Evolutionary conservation across 1,284 basidiomycete genomes (phyloP).

Genomic region (Puccinia horiana): DNA sequence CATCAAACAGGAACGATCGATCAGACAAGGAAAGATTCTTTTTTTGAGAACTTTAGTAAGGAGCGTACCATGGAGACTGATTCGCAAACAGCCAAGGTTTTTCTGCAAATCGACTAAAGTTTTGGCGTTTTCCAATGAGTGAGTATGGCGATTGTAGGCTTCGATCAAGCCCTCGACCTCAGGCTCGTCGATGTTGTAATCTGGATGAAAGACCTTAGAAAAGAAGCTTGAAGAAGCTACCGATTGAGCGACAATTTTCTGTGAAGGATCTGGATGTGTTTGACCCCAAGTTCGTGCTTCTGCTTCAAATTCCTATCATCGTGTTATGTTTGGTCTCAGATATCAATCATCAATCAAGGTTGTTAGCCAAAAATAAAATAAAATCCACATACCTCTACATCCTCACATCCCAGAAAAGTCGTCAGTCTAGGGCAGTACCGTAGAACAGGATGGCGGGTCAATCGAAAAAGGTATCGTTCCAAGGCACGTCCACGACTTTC

Average conservation of each 20-base stretch:
- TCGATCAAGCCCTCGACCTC: constrained; percentile 3
- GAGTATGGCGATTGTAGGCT: constrained; percentile 19
- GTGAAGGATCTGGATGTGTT: not conserved
- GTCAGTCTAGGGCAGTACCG: constrained; percentile 32
- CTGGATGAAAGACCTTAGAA: constrained; percentile 45
- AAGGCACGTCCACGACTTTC: constrained; percentile 22
- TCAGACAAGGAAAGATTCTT: not conserved
- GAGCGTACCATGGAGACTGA: constrained; percentile 32
- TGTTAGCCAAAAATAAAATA: not conserved
- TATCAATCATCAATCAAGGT: not conserved
- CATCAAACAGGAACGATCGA: too few species aligned
- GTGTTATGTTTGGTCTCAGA: not conserved
- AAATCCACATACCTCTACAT: constrained; percentile 16
- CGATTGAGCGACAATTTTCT: not conserved
- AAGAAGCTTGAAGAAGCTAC: constrained; percentile 24
- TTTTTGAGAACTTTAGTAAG: not conserved
- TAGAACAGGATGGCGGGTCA: constrained; percentile 36
- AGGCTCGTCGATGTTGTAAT: constrained; percentile 42
- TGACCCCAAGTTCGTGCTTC: constrained; percentile 19
- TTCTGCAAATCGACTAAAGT: constrained; percentile 21
- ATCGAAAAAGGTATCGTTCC: constrained; percentile 31
- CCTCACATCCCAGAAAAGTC: constrained; percentile 44
- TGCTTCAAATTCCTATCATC: constrained; percentile 31
- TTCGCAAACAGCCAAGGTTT: constrained; percentile 15
- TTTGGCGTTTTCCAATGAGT: constrained; percentile 20